Percentiles rank a stretch among this genome's conserved stretches.
These are phyloP conservation scores for Umbelopsis sp. DNA, from an alignment of 192 early-diverging fungal genomes.

Conservation along the genomic window DNA sequence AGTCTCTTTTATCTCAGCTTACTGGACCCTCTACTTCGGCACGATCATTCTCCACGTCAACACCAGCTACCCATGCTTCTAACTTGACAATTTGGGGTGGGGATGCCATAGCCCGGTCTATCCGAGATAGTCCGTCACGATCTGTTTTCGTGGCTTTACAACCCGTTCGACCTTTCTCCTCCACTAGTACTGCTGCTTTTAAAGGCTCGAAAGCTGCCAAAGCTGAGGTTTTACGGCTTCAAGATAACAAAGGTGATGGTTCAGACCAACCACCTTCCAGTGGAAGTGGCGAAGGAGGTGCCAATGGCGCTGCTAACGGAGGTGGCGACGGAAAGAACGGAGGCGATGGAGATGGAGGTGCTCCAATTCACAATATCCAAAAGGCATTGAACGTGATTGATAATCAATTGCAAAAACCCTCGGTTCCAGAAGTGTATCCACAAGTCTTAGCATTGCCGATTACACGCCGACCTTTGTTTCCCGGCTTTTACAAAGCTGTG, in stretches of 20 bases:
- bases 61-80: slow-evolving; percentile 18
- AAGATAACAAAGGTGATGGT: slow-evolving; percentile 34
- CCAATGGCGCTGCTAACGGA: neutral
- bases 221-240: neutral
- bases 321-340: slow-evolving; percentile 25
- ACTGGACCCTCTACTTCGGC: neutral
- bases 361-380: slow-evolving; percentile 16
- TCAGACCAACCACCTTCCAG: slow-evolving; percentile 23
- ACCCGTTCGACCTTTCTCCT: slow-evolving; percentile 25
- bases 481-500: slow-evolving; percentile 97
- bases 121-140: slow-evolving; percentile 26
- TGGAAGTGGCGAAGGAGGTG: slow-evolving; percentile 3
- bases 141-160: slow-evolving; percentile 31
- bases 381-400: slow-evolving; percentile 59
- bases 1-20: slow-evolving; percentile 27
- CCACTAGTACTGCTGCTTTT: slow-evolving; percentile 18
- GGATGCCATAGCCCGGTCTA: slow-evolving; percentile 29
- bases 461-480: slow-evolving; percentile 90
- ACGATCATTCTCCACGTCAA: neutral
- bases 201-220: neutral
- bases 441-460: slow-evolving; percentile 94
- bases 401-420: slow-evolving; percentile 69
- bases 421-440: slow-evolving; percentile 91
- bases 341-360: slow-evolving; percentile 38
- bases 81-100: slow-evolving; percentile 35